Conservation (phyloP, 2,329 filamentous ascomycete genomes). For the Penicillium sp. region DNA sequence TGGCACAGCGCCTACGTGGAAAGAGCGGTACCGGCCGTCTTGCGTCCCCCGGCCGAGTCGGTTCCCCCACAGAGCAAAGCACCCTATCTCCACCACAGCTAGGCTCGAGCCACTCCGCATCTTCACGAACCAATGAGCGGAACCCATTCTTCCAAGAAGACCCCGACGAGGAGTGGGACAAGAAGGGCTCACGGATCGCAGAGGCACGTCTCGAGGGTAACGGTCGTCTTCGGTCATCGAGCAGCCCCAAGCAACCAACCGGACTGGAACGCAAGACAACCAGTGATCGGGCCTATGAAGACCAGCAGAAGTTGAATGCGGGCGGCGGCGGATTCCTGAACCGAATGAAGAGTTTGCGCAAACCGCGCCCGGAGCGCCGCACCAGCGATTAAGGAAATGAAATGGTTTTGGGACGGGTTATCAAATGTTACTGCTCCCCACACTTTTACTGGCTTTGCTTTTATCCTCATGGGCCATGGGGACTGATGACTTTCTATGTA, state of each 20-base stretch:
- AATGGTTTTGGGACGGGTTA: background rate
- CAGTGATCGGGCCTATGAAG: conserved; percentile 49
- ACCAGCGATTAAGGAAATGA: conserved; percentile 24
- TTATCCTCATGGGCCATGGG: conserved; percentile 5
- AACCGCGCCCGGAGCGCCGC: conserved; percentile 45
- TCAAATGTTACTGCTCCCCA: background rate
- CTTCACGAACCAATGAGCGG: conserved; percentile 47
- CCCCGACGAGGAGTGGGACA: conserved; percentile 67
- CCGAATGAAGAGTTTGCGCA: conserved; percentile 77
- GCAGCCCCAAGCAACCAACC: conserved; percentile 57
- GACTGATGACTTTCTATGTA: conserved; percentile 24
- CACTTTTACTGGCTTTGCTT: background rate
- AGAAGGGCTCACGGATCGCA: conserved; percentile 62
- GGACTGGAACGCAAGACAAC: conserved; percentile 66
- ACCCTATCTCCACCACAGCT: conserved; percentile 8
- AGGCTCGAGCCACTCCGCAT: conserved; percentile 33
- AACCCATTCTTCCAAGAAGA: conserved; percentile 89
- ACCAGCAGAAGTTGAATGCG: conserved; percentile 43
- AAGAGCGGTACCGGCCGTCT: conserved; percentile 67
- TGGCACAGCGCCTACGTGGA: conserved; percentile 86
- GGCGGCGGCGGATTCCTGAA: conserved; percentile 67
- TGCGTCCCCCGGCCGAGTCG: conserved; percentile 24
- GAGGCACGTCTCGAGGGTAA: conserved; percentile 35
- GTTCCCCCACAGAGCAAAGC: conserved; percentile 52
- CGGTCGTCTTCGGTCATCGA: conserved; percentile 51